Conservation (phyloP, 225 moss, liverwort and hornwort genomes). For the Ulota crispa region DNA sequence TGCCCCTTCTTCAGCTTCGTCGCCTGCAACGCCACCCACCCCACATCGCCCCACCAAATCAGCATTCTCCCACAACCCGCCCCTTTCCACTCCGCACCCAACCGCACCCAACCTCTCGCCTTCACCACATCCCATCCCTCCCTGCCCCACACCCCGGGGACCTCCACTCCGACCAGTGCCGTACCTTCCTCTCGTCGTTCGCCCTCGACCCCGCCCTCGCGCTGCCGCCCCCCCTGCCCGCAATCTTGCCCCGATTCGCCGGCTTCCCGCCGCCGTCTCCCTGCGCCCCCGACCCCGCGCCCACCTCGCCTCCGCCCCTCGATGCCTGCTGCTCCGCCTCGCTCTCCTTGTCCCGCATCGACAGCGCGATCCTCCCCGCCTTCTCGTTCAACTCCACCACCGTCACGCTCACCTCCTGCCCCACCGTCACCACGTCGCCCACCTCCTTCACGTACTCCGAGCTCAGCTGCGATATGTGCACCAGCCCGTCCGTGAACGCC, state of each 20-base stretch:
- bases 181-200: conserved; percentile 65
- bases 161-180: background rate
- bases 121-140: background rate
- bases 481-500: conserved; percentile 87
- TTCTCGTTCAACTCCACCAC: conserved; percentile 69
- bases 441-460: conserved; percentile 67
- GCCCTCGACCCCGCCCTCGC: conserved; percentile 33
- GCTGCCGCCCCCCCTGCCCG: conserved; percentile 57
- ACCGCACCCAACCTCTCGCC: background rate
- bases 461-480: conserved; percentile 80
- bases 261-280: conserved; percentile 60
- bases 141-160: background rate
- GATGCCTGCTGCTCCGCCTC: conserved; percentile 36
- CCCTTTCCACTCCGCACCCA: background rate
- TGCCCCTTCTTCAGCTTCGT: conserved; percentile 84
- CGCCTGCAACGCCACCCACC: conserved; percentile 25
- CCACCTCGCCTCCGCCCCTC: conserved; percentile 27
- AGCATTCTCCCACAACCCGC: background rate
- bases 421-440: conserved; percentile 64
- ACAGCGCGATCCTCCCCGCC: conserved; percentile 68
- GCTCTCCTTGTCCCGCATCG: conserved; percentile 67
- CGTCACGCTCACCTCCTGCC: conserved; percentile 79
- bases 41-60: background rate
- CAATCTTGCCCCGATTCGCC: conserved; percentile 70
- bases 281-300: conserved; percentile 22